Evolutionary conservation across 2,329 filamentous ascomycete species (phyloP).

Genomic region (Alternaria postmessia): DNA sequence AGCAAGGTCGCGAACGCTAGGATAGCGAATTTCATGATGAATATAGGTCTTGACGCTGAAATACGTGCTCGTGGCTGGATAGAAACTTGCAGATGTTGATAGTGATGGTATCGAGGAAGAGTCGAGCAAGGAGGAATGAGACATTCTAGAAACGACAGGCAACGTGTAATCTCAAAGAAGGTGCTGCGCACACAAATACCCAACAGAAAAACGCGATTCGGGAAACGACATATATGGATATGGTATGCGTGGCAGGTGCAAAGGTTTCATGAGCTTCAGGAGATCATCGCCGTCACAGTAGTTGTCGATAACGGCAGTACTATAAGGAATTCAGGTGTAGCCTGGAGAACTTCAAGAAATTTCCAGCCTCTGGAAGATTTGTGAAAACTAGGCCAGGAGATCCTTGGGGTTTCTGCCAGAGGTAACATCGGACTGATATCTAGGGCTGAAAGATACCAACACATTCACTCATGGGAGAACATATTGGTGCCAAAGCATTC

Average conservation of each 20-base stretch:
- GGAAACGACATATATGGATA: neutral
- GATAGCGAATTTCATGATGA: conserved; percentile 11
- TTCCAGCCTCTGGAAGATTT: neutral
- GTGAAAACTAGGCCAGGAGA: neutral
- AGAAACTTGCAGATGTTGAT: neutral
- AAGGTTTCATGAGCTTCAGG: no score
- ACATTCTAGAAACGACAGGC: neutral
- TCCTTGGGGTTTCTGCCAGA: neutral
- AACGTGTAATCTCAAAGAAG: neutral
- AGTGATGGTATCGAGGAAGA: neutral
- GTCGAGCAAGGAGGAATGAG: neutral
- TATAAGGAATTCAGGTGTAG: neutral
- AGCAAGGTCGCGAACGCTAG: conserved; percentile 9
- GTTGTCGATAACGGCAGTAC: no score
- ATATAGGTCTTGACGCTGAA: neutral
- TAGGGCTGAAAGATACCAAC: neutral
- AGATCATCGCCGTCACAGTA: no score
- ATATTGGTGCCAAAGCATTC: conserved; percentile 17
- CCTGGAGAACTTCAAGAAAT: neutral
- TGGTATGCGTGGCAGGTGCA: neutral
- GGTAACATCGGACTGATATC: neutral
- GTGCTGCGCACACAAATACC: neutral
- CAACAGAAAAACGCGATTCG: neutral
- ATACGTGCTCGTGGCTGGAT: neutral
- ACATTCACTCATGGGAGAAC: neutral